These are phyloP conservation scores for Fusarium acutatum DNA, from an alignment of 2,329 filamentous ascomycete species.

Conservation along the genomic window DNA sequence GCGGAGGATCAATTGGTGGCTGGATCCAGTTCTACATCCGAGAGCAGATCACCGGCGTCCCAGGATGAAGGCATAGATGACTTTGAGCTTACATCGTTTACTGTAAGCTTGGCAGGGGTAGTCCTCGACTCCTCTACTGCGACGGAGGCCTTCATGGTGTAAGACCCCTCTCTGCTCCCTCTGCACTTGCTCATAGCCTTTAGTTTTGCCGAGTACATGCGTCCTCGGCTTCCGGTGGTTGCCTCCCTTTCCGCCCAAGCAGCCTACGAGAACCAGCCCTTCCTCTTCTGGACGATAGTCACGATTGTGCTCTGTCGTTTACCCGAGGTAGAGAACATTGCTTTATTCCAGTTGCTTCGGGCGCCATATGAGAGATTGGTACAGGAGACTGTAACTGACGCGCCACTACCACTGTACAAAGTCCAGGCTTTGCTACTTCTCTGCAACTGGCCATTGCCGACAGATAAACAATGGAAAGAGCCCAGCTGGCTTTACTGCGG, in stretches of 20 bases:
- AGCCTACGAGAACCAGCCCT: constrained; percentile 1
- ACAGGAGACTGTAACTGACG: constrained; percentile 6
- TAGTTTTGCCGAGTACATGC: constrained; percentile 29
- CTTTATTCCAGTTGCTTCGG: neutral
- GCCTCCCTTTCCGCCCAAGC: neutral
- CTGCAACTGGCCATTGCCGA: constrained; percentile 27
- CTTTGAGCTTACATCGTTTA: neutral
- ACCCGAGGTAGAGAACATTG: neutral
- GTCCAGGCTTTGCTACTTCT: constrained; percentile 26
- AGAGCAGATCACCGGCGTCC: neutral
- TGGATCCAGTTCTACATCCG: neutral
- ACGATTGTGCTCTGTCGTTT: constrained; percentile 13
- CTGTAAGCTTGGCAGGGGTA: neutral
- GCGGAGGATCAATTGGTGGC: neutral
- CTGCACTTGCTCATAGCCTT: neutral
- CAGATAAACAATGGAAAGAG: constrained; percentile 11
- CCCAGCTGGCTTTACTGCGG: constrained; percentile 30
- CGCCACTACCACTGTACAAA: constrained; percentile 24
- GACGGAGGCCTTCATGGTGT: constrained; percentile 18
- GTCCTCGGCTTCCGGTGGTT: constrained; percentile 22
- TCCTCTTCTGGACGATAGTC: constrained; percentile 35
- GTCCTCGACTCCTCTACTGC: neutral
- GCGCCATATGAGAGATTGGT: constrained; percentile 9
- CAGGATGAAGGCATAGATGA: constrained; percentile 5
- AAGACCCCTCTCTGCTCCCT: neutral